phyloP scores from a whole-genome alignment of 768 basidiomycete genomes.

The Suillus placidus region DNA sequence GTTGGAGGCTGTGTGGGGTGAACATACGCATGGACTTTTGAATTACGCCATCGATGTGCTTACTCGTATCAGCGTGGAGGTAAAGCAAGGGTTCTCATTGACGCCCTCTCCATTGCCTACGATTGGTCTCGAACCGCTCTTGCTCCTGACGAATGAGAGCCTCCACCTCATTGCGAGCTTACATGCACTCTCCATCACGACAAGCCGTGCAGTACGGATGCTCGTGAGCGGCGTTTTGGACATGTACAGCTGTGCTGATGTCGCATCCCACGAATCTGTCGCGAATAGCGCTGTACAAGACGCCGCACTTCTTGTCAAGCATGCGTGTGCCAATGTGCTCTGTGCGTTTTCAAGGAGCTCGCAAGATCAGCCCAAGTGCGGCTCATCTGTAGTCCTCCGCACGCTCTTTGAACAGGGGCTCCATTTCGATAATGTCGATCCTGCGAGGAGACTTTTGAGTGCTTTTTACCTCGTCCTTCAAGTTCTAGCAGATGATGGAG shows the following conservation, averaged over 20 bases:
- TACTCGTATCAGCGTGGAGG: slow-evolving; percentile 50
- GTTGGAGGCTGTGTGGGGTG: slow-evolving; percentile 62
- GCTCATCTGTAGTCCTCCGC: slow-evolving; percentile 56
- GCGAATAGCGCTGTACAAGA: slow-evolving; percentile 15
- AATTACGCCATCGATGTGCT: slow-evolving; percentile 59
- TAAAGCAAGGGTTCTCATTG: slow-evolving; percentile 55
- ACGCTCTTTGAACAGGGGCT: slow-evolving; percentile 56
- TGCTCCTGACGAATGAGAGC: slow-evolving; percentile 56
- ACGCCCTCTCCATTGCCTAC: slow-evolving; percentile 37
- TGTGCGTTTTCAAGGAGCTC: slow-evolving; percentile 40
- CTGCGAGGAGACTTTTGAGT: slow-evolving; percentile 57
- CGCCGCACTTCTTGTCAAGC: slow-evolving; percentile 48
- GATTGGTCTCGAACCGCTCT: slow-evolving; percentile 52
- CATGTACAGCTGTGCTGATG: slow-evolving; percentile 56
- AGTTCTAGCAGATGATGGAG: slow-evolving; percentile 48
- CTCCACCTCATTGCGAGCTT: slow-evolving; percentile 54
- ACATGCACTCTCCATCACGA: slow-evolving; percentile 48
- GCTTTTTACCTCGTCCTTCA: slow-evolving; percentile 58
- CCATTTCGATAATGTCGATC: slow-evolving; percentile 49
- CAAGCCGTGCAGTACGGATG: slow-evolving; percentile 50
- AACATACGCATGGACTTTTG: slow-evolving; percentile 57
- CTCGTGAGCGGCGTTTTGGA: slow-evolving; percentile 51
- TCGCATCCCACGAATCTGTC: slow-evolving; percentile 33
- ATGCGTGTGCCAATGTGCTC: slow-evolving; percentile 55
- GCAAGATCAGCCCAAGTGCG: slow-evolving; percentile 34